Evolutionary conservation across 2,329 filamentous ascomycete genomes (phyloP), one percentile per base, ranked within the genome.

Genomic region (Diaporthe sp.): DNA sequence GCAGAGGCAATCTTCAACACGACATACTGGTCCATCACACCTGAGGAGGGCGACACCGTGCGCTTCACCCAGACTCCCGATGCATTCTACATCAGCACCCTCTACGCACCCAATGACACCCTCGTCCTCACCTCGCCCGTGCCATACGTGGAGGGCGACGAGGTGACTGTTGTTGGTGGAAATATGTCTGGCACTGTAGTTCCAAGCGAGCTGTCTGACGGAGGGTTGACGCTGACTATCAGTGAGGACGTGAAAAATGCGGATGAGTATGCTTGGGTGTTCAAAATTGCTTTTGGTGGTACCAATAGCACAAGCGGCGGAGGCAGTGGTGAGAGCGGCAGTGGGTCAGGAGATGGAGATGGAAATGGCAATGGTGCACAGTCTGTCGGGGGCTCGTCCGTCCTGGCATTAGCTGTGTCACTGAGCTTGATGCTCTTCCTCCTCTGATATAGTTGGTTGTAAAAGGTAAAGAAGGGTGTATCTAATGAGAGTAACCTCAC

Each of bases 1-100:
- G 85, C 74, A 2, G 89, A 91, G 78, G 88, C 88, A 2, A 85
- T 92, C 28, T 91, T 87, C 78, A 87, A 89, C 72, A 91, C 89
- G 6, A 89, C 86, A 1, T 90, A 89, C 78, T 89, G 87, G 87
- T 85, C 86, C 76, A 80, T 88, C 25, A 75, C 73, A 2, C 83
- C 87, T 0, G 81, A 85, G 22, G 86, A 87, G 64, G 84, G 85
- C 0, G 81, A 80, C 1, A 80, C 85, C 9, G 78, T 90, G 0
- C 80, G 89, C 6, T 91, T 90, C 77, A 90, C 89, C 4, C 85
- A 86, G 77, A 89, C 85, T 0, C 74, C 82, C 1, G 85, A 88
- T 12, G 88, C 89, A 0, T 90, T 91, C 75, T 91, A 90, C 76
- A 82, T 90, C 50, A 76, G 86, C 19, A 84, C 85, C 2, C 77